Percentiles rank a stretch among this genome's conserved stretches.
Evolutionary conservation across 2,329 filamentous ascomycete genomes (phyloP).

Genomic region (Fusarium zealandicum): DNA sequence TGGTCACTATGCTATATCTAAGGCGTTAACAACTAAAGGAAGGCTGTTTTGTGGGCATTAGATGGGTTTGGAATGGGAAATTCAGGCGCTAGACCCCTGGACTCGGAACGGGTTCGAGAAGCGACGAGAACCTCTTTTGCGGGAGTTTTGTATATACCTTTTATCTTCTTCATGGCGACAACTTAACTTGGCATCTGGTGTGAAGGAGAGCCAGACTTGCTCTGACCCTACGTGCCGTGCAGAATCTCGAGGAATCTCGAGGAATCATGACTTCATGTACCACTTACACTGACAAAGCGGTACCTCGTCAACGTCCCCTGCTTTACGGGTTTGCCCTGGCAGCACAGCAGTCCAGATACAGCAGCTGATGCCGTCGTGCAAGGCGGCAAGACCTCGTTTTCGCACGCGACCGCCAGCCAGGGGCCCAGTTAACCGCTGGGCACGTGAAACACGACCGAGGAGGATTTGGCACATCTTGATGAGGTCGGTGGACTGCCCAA

Average conservation of each 20-base stretch:
- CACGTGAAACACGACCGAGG: constrained; percentile 13
- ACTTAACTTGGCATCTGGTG: background rate
- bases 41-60: background rate
- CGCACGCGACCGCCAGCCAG: constrained; percentile 16
- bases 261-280: background rate
- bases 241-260: no score
- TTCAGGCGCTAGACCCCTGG: background rate
- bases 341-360: constrained; percentile 35
- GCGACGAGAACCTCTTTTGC: background rate
- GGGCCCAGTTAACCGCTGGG: constrained; percentile 22
- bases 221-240: background rate
- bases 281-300: background rate
- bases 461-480: background rate
- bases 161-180: background rate
- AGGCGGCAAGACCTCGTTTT: constrained; percentile 37
- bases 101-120: background rate
- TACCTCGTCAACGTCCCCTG: background rate
- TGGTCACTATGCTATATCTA: background rate
- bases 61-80: background rate
- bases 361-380: constrained; percentile 35
- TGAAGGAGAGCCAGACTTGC: background rate
- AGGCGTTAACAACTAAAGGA: constrained; percentile 7
- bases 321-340: constrained; percentile 2
- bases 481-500: constrained; percentile 29
- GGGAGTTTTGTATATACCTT: background rate